Evolutionary conservation across 1,139 yeast species (phyloP).

Genomic region (Yamadazyma membranifaciens): DNA sequence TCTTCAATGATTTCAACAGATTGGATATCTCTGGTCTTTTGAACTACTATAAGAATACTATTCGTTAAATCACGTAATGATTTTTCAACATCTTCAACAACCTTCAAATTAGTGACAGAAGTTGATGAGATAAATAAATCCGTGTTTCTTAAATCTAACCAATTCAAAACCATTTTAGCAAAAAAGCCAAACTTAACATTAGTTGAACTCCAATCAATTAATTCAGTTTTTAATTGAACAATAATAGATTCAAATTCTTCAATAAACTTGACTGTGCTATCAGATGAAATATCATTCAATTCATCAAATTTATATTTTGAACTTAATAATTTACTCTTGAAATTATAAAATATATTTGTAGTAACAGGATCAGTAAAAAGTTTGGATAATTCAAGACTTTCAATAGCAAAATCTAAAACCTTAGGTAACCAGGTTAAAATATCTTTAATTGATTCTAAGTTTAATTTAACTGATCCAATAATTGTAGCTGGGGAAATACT

Average conservation of each 20-base stretch:
- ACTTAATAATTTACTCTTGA: slow-evolving; percentile 19
- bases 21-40: slow-evolving; percentile 45
- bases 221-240: not conserved
- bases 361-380: slow-evolving; percentile 14
- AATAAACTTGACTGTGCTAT: slow-evolving; percentile 12
- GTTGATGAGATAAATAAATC: slow-evolving; percentile 25
- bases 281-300: slow-evolving; percentile 17
- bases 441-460: slow-evolving; percentile 18
- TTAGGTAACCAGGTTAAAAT: slow-evolving; percentile 45
- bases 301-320: slow-evolving; percentile 13
- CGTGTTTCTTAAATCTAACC: slow-evolving; percentile 26
- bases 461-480: slow-evolving; percentile 18
- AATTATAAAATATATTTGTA: slow-evolving; percentile 19
- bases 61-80: slow-evolving; percentile 54
- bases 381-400: slow-evolving; percentile 22
- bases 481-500: slow-evolving; percentile 17
- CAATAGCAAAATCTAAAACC: slow-evolving; percentile 48
- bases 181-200: slow-evolving; percentile 39
- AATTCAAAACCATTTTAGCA: slow-evolving; percentile 42
- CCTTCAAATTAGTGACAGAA: slow-evolving; percentile 17
- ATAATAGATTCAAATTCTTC: slow-evolving; percentile 8
- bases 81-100: slow-evolving; percentile 44
- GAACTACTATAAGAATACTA: slow-evolving; percentile 66
- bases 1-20: slow-evolving; percentile 40
- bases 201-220: slow-evolving; percentile 26